Evolutionary conservation across 2,329 filamentous ascomycete species (phyloP).

Genomic region (Uncinocarpus reesii): DNA sequence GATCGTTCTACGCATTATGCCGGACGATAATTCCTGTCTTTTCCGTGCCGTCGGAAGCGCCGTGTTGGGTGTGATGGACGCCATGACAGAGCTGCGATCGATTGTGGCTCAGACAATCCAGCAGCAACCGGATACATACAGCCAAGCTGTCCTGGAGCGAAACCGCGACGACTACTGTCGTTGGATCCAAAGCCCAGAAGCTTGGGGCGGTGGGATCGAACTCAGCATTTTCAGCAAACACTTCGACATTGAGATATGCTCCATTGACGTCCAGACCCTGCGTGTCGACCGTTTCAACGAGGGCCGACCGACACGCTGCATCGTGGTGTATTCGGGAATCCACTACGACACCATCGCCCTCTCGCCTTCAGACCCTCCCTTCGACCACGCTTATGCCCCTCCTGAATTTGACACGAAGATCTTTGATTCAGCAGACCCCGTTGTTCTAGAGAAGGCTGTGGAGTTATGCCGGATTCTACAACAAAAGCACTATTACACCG

Average conservation of each 20-base stretch:
- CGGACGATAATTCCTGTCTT: slow-evolving; percentile 89
- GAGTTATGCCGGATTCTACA: slow-evolving; percentile 57
- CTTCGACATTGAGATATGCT: slow-evolving; percentile 76
- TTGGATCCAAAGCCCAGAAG: slow-evolving; percentile 68
- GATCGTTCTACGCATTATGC: slow-evolving; percentile 79
- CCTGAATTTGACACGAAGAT: slow-evolving; percentile 73
- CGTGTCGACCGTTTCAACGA: slow-evolving; percentile 70
- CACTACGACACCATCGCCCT: slow-evolving; percentile 88
- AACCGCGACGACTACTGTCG: slow-evolving; percentile 65
- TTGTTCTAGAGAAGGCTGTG: slow-evolving; percentile 50
- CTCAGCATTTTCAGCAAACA: slow-evolving; percentile 73
- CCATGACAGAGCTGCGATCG: slow-evolving; percentile 61
- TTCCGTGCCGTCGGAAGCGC: slow-evolving; percentile 81
- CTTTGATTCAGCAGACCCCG: slow-evolving; percentile 49
- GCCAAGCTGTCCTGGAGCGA: slow-evolving; percentile 63
- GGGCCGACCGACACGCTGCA: slow-evolving; percentile 55
- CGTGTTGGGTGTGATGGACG: slow-evolving; percentile 56
- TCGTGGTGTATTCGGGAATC: slow-evolving; percentile 82
- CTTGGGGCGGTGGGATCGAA: slow-evolving; percentile 89
- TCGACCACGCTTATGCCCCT: slow-evolving; percentile 47
- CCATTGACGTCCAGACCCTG: slow-evolving; percentile 64
- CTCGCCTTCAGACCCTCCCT: slow-evolving; percentile 50
- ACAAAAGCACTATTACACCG: slow-evolving; percentile 73
- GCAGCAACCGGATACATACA: slow-evolving; percentile 60
- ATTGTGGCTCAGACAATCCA: slow-evolving; percentile 73